Base-by-base conservation (phyloP, 177 flowering plant species). In the Telopea speciosissima region DNA sequence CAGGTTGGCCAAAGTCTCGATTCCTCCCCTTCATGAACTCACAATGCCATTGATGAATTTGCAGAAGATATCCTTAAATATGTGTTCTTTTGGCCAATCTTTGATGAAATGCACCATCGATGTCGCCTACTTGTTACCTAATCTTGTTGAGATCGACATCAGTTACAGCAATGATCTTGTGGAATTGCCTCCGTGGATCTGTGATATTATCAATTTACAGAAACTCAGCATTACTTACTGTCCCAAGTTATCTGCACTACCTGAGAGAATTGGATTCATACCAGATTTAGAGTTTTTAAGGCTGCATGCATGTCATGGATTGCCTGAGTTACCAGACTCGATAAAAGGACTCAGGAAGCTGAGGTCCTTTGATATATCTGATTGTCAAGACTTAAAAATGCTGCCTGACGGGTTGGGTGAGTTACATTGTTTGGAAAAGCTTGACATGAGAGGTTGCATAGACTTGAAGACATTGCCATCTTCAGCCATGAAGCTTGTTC, bases 201-300 rank as follows among this genome's bases (percentile, higher is more conserved):
- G 88, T 63, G 76, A 78, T 10, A 44, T 77, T n/a, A 11, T 28
- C 25, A 6, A 42, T 42, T 73, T 87, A 6, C 44, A 72, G 68
- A 87, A 72, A 69, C 80, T 87, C 36, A 75, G 81, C 24, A 71
- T 87, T 65, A 79, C 83, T 19, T 77, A 83, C 66, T 87, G 82
- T 59, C 77, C 68, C 24, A 72, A 73, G 28, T 66, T 79, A 42
- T 62, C 64, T 36, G 42, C 45, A 13, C 31, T 77, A 26, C 76
- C 77, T 6, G 71, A 69, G 54, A 62, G 56, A 70, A 31, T 79
- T 22, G 81, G 76, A 7, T 24, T 54, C 26, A 64, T 85, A 69
- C 31, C 8, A n/a, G 71, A 78, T 61, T 72, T 86, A 23, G 72
- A 83, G 72, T 72, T 65, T 14, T 61, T 85, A 31, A 82, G 81